Evolutionary conservation across 2,329 filamentous ascomycete species (phyloP), one percentile per base, ranked within the genome.

Genomic region (Penicillium palitans): DNA sequence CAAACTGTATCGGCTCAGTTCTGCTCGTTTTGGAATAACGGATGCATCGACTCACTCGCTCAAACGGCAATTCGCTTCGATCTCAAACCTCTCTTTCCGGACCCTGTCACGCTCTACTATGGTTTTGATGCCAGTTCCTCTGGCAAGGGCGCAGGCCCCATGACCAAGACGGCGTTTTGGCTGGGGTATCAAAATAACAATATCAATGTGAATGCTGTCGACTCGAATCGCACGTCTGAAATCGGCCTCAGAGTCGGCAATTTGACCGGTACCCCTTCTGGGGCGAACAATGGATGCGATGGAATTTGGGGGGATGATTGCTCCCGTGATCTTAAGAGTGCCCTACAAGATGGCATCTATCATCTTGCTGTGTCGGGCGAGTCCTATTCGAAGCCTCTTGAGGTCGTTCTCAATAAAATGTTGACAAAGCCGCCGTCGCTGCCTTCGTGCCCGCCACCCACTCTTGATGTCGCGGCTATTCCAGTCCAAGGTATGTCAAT

Each of bases 151-250:
- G 63, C 69, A 37, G 68, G 66, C 4, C 71, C 72, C 1, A 73
- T 74, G 67, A 71, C 70, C 45, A 76, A 76, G 59, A 66, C 69
- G 21, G 68, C 68, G 29, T 76, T 70, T 39, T 76, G 74, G 74
- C 63, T 76, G 12, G 62, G 69, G 48, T 76, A 75, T 55, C 63
- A 68, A n/a, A 60, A 66, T 39, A 50, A 57, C 8, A 61, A 66
- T 2, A 60, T 75, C 58, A 65, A 71, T 48, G 65, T 60, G 8
- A 61, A 65, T 12, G 65, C 65, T 31, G 66, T 73, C 42, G 58
- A 68, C 42, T 55, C 61, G 6, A 76, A 76, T 56, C 69, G 70
- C 42, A 76, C 74, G 3, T 73, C 72, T 7, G 74, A 76, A 40
- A 55, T 75, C 25, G 73, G 68, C 7, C 57, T 76, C 40, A 73